Evolutionary conservation across 805 yeast genomes (phyloP).

Genomic region (Teunomyces gatunensis): DNA sequence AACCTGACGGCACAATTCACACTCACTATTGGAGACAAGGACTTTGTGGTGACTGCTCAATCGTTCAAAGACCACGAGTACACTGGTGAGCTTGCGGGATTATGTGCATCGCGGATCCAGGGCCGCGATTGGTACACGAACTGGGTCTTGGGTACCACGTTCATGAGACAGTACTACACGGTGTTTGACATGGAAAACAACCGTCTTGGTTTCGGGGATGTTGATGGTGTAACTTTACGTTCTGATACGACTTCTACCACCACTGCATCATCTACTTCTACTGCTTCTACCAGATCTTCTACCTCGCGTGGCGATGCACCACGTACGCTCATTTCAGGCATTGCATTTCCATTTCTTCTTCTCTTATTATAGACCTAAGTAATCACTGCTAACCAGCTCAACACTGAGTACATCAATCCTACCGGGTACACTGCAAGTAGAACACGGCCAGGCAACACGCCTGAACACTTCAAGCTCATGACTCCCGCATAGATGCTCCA

Average conservation of each 20-base stretch:
- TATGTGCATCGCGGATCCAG: conserved; percentile 65
- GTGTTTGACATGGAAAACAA: conserved; percentile 54
- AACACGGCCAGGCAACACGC: conserved; percentile 61
- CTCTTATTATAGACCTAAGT: conserved; percentile 27
- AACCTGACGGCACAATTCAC: conserved; percentile 38
- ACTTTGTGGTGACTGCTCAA: conserved; percentile 43
- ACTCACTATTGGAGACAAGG: conserved; percentile 42
- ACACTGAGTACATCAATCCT: conserved; percentile 56
- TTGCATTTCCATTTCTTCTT: not conserved
- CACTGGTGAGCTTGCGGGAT: conserved; percentile 37
- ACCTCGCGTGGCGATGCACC: not conserved
- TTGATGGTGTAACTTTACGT: too few species aligned
- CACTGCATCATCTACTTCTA: not conserved
- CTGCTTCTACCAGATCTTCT: not conserved
- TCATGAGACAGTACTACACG: conserved; percentile 53
- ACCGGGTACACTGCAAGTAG: conserved; percentile 66
- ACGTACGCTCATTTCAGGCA: not conserved
- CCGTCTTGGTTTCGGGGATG: conserved; percentile 48
- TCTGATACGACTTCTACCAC: too few species aligned
- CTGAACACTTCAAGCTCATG: conserved; percentile 60
- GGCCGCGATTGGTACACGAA: conserved; percentile 41
- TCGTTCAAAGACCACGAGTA: conserved; percentile 52
- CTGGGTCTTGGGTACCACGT: conserved; percentile 68
- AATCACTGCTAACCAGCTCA: conserved; percentile 67
- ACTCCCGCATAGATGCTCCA: conserved; percentile 69